phyloP scores from a whole-genome alignment of 208 protist species.

The Blechomonas ayalai region DNA sequence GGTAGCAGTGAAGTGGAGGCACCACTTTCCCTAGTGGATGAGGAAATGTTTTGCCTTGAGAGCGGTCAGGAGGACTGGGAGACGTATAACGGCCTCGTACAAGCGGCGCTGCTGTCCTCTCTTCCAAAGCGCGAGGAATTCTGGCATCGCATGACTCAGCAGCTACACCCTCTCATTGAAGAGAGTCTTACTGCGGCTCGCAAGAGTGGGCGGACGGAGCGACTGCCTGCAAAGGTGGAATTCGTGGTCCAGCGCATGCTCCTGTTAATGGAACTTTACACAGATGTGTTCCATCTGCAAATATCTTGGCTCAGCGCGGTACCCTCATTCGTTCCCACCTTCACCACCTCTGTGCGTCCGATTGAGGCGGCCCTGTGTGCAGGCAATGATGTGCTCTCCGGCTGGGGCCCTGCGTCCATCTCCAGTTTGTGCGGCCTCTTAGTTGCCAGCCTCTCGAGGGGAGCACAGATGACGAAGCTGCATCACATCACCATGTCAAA shows the following conservation, averaged over 20 bases:
- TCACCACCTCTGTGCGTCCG: slow-evolving; percentile 17
- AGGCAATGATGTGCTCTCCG: slow-evolving; percentile 28
- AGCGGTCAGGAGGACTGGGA: slow-evolving; percentile 38
- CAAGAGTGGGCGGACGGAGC: not conserved
- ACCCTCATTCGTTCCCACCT: slow-evolving; percentile 44
- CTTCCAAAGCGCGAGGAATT: slow-evolving; percentile 84
- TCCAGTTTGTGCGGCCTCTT: slow-evolving; percentile 70
- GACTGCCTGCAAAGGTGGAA: slow-evolving; percentile 21
- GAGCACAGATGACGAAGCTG: slow-evolving; percentile 68
- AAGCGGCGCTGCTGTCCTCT: slow-evolving; percentile 37
- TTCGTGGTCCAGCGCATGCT: slow-evolving; percentile 75
- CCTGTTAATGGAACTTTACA: slow-evolving; percentile 70
- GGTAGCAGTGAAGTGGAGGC: too few relatives aligned
- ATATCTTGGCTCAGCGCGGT: slow-evolving; percentile 72
- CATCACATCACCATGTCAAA: slow-evolving; percentile 46
- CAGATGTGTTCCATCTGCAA: slow-evolving; percentile 70
- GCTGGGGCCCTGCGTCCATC: slow-evolving; percentile 23
- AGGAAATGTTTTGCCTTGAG: too few relatives aligned
- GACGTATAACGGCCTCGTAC: slow-evolving; percentile 63
- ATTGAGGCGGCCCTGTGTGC: slow-evolving; percentile 37
- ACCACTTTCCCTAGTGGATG: too few relatives aligned
- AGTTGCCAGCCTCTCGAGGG: slow-evolving; percentile 34
- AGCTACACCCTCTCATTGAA: slow-evolving; percentile 53
- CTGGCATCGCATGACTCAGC: slow-evolving; percentile 89
- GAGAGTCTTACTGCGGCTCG: not conserved